Evolutionary conservation across 495 filamentous ascomycete genomes (phyloP), one percentile per base, ranked within the genome.

Genomic region (Physcia stellaris): DNA sequence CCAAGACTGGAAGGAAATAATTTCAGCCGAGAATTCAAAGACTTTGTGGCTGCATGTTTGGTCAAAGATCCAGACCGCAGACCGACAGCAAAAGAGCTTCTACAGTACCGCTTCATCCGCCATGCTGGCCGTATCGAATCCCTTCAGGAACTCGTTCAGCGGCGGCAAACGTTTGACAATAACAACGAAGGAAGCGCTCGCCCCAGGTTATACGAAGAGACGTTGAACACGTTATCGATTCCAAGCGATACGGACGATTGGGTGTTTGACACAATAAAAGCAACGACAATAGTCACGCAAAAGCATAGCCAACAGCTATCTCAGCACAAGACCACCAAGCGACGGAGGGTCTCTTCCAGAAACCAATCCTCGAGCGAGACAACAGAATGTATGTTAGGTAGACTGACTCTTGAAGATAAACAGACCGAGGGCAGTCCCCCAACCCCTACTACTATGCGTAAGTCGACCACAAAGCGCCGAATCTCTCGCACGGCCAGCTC

Each of bases 191-290:
- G 69, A 42, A 67, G 62, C 41, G 59, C 64, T 32, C 75, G 81
- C 48, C 61, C 74, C n/a, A 75, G 77, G 43, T 87, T 82, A 52
- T 95, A 95, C 57, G 85, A 92, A 45, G 87, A 94, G 64, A 92
- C 84, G 18, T 63, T 92, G 62, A 77, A 80, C 47, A 79, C 76
- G n/a, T 65, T 83, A 52, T 75, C 67, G 36, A 68, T 64, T 39
- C 77, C 66, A 52, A 66, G 72, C 15, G 79, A 86, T 15, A 67
- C 79, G 13, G 86, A 94, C 48, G 83, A 83, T 37, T 99, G 90
- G 90, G 79, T 95, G n/a, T 99, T 99, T 52, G 90, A 95, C 50
- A 99, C 90, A 0, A 74, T 99, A 48, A 88, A 82, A 54, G 79
- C 73, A 18, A 57, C 68, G 13, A 62, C 60, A 2, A 64, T 70